Conservation (phyloP, 441 rosid species). For the Omphalea diandra region DNA sequence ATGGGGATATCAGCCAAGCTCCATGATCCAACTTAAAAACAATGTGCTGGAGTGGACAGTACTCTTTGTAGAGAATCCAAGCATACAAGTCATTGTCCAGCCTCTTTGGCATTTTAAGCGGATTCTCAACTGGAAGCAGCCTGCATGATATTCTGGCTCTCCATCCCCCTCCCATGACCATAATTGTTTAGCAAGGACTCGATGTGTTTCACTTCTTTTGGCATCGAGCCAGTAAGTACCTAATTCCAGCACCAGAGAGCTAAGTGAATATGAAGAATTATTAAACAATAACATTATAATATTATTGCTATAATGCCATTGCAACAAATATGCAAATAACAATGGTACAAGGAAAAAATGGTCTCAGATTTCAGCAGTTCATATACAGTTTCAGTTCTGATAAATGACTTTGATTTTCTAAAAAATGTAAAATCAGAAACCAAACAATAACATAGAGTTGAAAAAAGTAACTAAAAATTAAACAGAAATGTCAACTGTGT, state of each 20-base stretch:
- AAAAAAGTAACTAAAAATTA: background rate
- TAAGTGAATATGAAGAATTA: background rate
- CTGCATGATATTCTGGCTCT: conserved; percentile 22
- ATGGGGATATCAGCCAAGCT: background rate
- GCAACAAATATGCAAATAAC: background rate
- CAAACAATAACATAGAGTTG: background rate
- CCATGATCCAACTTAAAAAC: background rate
- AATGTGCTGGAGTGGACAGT: background rate
- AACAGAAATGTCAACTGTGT: background rate
- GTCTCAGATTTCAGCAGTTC: background rate
- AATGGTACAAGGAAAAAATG: background rate
- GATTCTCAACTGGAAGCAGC: conserved; percentile 28
- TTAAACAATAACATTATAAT: background rate
- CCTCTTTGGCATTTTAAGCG: background rate
- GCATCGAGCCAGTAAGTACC: conserved; percentile 97
- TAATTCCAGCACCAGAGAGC: conserved; percentile 26
- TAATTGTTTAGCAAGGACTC: conserved; percentile 66
- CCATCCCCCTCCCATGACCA: conserved; percentile 32
- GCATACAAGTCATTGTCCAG: background rate
- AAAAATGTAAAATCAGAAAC: background rate
- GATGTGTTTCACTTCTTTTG: conserved; percentile 84
- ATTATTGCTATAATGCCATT: background rate
- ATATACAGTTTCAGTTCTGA: background rate
- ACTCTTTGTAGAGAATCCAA: background rate
- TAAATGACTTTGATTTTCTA: background rate